Percentiles rank a stretch among this genome's conserved stretches.
These are phyloP conservation scores for Pythium apleroticum DNA, from an alignment of 352 stramenopile species.

Conservation along the genomic window DNA sequence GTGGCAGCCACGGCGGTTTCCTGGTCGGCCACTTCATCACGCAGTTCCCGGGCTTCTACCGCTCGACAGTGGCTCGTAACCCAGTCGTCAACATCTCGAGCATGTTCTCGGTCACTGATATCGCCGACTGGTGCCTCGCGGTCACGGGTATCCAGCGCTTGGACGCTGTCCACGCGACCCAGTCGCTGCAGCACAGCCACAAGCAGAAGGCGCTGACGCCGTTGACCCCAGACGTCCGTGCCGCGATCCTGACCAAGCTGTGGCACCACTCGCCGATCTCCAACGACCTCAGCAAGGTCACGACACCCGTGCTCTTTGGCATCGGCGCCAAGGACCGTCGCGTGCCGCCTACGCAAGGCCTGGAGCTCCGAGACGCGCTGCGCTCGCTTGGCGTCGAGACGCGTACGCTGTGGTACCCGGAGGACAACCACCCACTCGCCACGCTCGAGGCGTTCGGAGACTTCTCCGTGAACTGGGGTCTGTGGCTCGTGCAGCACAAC, in stretches of 20 bases:
- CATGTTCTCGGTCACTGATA: slow-evolving; percentile 94
- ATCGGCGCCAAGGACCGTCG: slow-evolving; percentile 91
- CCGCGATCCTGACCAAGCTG: slow-evolving; percentile 72
- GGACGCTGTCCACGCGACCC: slow-evolving; percentile 79
- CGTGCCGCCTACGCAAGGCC: slow-evolving; percentile 89
- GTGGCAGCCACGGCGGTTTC: slow-evolving; percentile 95
- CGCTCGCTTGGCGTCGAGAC: slow-evolving; percentile 47
- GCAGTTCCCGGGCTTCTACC: slow-evolving; percentile 95
- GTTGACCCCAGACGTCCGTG: slow-evolving; percentile 45
- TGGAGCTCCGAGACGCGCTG: slow-evolving; percentile 93
- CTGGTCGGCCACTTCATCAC: slow-evolving; percentile 91
- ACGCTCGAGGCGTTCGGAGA: slow-evolving; percentile 67
- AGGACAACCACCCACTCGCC: slow-evolving; percentile 70
- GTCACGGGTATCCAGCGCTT: slow-evolving; percentile 82
- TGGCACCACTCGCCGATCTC: slow-evolving; percentile 89
- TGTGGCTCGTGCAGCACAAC: slow-evolving; percentile 66
- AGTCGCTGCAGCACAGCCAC: slow-evolving; percentile 36
- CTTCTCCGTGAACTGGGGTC: slow-evolving; percentile 74
- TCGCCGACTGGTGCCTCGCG: slow-evolving; percentile 96
- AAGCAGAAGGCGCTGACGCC: slow-evolving; percentile 30
- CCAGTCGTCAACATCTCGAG: slow-evolving; percentile 94
- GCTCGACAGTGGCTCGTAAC: slow-evolving; percentile 88
- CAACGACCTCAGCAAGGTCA: slow-evolving; percentile 83
- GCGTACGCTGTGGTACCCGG: slow-evolving; percentile 67
- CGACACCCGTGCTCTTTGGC: slow-evolving; percentile 90